Base-by-base conservation (phyloP, 1,139 yeast genomes). In the Saccharomyces hybrid region DNA sequence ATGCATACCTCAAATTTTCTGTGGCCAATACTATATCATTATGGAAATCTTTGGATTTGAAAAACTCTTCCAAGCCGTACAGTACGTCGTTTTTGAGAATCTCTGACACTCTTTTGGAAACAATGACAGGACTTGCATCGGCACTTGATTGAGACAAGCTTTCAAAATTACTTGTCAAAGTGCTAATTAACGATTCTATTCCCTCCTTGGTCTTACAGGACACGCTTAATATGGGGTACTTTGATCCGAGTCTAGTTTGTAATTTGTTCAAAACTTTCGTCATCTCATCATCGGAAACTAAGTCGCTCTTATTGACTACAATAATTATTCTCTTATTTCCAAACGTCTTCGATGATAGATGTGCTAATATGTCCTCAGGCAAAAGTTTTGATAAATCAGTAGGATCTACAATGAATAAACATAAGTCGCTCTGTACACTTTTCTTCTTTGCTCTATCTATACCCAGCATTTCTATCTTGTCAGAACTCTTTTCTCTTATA, bases 401-500 rank as follows among this genome's bases (percentile, higher is more conserved):
- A 2, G 67, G 60, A 53, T 84, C 71, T 2, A 78, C 58, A 0
- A 86, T 76, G 1, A 84, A 73, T 16, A 84, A 56, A 1, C 81
- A 82, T 50, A 88, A 64, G 66, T 88, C 93, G 47, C 89, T 79
- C n/a, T 73, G 72, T 9, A 72, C 63, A 0, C 88, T 77, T 59
- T 82, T 79, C 28, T 70, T 68, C 57, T 80, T 82, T 0, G 98
- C 96, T 52, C 95, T 75, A 57, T 78, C 77, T 6, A 95, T 90
- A 0, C 99, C 99, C 67, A 90, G 88, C 7, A 70, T 71, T 66
- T 93, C 99, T 51, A 93, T 87, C 7, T 67, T 64, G 57, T 83
- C 90, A 0, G 77, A 76, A 7, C 72, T 60, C 0, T 75, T 63
- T n/a, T 75, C 73, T 56, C 99, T 70, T 2, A 93, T 80, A 0